Base-by-base conservation (phyloP, 2,329 filamentous ascomycete genomes). In the Madurella mycetomatis region DNA sequence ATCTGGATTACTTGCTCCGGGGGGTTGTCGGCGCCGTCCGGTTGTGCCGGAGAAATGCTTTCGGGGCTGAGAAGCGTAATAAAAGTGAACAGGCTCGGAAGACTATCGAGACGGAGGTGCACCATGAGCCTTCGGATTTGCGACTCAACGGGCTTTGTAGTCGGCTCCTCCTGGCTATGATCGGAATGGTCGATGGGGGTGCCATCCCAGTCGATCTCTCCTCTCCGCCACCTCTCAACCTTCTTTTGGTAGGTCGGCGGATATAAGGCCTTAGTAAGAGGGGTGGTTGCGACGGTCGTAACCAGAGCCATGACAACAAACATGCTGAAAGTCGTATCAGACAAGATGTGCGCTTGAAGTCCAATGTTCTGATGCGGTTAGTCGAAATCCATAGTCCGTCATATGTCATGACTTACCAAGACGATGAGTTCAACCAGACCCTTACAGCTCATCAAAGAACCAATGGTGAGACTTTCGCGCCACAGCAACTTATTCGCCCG, bases 401-500 rank as follows among this genome's bases (percentile, higher is more conserved):
- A 43, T 12, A 18, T 12, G 16, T 13, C 16, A 43, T 9, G 30
- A 67, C 84, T 72, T 76, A 92, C 89, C 70, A 95, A 70, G n/a
- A 96, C 92, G 68, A 97, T 96, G 49, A 97, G 75, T 69, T 96
- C 92, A 0, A 96, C 92, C 9, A 97, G 77, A 64, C 92, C 92
- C 70, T 97, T 97, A 71, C 92, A 97, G 72, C 90, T 95, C 92
- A 97, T 97, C 64, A 96, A 73, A 15, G 86, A 84, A 13, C 92
- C 92, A 61, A 97, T 94, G 1, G 90, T 84, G 32, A 95, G 82
- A 54, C 88, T 92, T 69, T 97, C 92, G 55, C 92, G 82, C 92
- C 92, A 97, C 1, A 95, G 80, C 48, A 96, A 76, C 25, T 87
- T 90, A 63, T 84, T 89, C 2, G 83, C 66, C 37, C 84, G 82